Conservation (phyloP, 129 eudicot genomes). For the Apium graveolens region DNA sequence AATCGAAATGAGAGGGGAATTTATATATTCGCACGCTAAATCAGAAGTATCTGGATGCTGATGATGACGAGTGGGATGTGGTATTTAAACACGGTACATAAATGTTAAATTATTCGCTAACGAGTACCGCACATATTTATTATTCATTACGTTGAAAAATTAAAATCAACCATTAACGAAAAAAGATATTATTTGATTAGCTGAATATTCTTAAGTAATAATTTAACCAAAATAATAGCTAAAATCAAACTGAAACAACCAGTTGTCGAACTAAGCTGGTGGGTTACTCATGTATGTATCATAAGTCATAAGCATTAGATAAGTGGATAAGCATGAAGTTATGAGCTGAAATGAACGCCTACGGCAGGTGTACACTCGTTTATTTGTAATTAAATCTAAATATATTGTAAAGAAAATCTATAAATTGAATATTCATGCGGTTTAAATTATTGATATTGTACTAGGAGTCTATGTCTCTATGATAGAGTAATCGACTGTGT, state of each 20-base stretch:
- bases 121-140: too few relatives aligned
- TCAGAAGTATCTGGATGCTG: neutral
- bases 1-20: neutral
- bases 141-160: too few relatives aligned
- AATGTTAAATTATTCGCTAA: too few relatives aligned
- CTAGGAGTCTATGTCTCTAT: neutral
- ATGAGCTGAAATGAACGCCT: neutral
- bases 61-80: neutral
- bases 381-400: neutral
- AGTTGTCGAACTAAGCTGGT: neutral
- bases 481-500: neutral
- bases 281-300: neutral
- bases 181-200: too few relatives aligned
- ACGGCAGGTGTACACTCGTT: neutral
- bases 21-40: neutral
- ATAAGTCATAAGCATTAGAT: too few relatives aligned
- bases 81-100: neutral
- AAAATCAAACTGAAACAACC: too few relatives aligned
- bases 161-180: too few relatives aligned
- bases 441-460: neutral
- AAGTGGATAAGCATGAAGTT: neutral
- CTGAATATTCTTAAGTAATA: too few relatives aligned
- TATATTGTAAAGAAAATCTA: neutral
- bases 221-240: too few relatives aligned
- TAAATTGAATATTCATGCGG: neutral